A percentile compares a stretch with the other conserved stretches of the same genome.
Evolutionary conservation across 2,329 filamentous ascomycete genomes (phyloP).

Genomic region (Aspergillus aculeatinus): DNA sequence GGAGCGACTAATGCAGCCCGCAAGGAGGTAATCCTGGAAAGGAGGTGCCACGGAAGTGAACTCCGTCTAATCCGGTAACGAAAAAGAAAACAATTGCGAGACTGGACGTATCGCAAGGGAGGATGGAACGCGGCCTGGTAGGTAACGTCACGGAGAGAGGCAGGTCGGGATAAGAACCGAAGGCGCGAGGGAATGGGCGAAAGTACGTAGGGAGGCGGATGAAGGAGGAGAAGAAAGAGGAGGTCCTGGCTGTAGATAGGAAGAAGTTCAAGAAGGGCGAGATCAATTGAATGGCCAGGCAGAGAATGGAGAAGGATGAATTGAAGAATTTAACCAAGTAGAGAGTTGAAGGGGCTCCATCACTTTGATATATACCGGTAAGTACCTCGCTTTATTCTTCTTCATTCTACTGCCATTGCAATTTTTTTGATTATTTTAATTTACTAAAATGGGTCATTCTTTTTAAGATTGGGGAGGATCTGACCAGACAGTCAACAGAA

Average conservation of each 20-base stretch:
- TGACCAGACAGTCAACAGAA: slow-evolving; percentile 7
- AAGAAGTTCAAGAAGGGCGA: slow-evolving; percentile 16
- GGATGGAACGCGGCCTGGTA: slow-evolving; percentile 16
- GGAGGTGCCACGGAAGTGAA: slow-evolving; percentile 26
- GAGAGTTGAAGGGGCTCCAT: slow-evolving; percentile 30
- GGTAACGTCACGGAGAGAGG: slow-evolving; percentile 22
- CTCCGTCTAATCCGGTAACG: slow-evolving; percentile 21
- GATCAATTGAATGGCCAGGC: slow-evolving; percentile 15
- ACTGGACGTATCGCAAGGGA: slow-evolving; percentile 26
- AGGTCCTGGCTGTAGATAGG: neutral
- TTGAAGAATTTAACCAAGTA: slow-evolving; percentile 25
- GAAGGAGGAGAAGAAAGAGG: slow-evolving; percentile 13
- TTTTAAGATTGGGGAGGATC: slow-evolving; percentile 10
- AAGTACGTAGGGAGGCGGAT: slow-evolving; percentile 15
- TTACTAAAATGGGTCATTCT: slow-evolving; percentile 11
- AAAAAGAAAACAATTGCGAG: slow-evolving; percentile 14
- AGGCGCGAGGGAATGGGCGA: slow-evolving; percentile 16
- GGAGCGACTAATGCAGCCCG: slow-evolving; percentile 32
- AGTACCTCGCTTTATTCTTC: slow-evolving; percentile 4
- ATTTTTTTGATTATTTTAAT: slow-evolving; percentile 4
- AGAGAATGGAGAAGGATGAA: slow-evolving; percentile 16
- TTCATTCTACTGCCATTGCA: neutral
- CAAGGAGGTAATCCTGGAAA: slow-evolving; percentile 36
- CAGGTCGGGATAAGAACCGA: slow-evolving; percentile 13
- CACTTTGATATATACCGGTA: slow-evolving; percentile 33